phyloP scores from a whole-genome alignment of 306 rosid species.

The Cotoneaster glaucophyllus region DNA sequence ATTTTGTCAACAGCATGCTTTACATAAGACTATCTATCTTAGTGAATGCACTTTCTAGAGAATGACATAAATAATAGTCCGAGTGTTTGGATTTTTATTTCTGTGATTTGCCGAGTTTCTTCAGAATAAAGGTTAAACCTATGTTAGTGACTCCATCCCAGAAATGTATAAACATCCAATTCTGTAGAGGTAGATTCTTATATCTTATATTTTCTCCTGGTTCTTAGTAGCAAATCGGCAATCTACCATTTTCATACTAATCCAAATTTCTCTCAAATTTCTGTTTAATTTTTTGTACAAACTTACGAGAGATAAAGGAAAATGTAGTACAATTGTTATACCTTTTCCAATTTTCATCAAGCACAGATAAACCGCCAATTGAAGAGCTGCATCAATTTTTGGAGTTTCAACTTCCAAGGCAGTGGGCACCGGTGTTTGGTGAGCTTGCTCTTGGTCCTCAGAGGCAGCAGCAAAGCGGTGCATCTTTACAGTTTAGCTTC shows the following conservation, averaged over 20 bases:
- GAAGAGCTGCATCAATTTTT: conserved; percentile 72
- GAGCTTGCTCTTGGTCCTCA: conserved; percentile 84
- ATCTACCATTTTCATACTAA: neutral
- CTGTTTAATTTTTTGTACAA: neutral
- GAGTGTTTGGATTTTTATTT: too few relatives aligned
- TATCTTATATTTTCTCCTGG: neutral
- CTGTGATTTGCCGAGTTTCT: neutral
- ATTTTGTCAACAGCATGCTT: too few relatives aligned
- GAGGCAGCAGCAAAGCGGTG: conserved; percentile 43
- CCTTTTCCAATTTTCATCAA: conserved; percentile 5
- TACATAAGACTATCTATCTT: too few relatives aligned
- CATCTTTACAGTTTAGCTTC: conserved; percentile 77
- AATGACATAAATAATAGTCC: too few relatives aligned
- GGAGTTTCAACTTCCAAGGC: conserved; percentile 80
- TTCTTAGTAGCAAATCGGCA: neutral
- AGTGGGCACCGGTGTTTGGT: conserved; percentile 84
- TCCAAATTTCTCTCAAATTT: neutral
- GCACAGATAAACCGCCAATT: conserved; percentile 61
- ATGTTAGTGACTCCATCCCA: neutral
- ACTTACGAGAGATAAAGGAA: neutral
- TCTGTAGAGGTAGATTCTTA: neutral
- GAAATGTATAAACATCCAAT: neutral
- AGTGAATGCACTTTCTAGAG: too few relatives aligned
- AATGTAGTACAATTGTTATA: neutral
- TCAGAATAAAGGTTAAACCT: neutral